Base-by-base conservation (phyloP, 352 stramenopile species). In the Phytophthora syringae region DNA sequence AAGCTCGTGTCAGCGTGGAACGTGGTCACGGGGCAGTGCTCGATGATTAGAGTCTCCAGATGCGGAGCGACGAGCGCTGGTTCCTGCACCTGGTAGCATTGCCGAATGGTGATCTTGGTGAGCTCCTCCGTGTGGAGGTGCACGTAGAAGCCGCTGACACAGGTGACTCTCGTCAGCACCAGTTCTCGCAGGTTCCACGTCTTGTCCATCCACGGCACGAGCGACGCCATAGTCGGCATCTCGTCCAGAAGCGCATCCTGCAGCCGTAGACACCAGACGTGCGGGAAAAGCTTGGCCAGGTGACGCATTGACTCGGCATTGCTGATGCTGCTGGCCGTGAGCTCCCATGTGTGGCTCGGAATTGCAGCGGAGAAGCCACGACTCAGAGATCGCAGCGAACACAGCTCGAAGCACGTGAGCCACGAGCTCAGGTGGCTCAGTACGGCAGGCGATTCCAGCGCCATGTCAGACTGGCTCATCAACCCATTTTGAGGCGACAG, bases 41-140 rank as follows among this genome's bases (percentile, higher is more conserved):
- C 49, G 5, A 93, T 60, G 9, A 73, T 40, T 12, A 93, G 21
- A 10, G 32, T 51, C 27, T 81, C 71, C 52, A 85, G 52, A 3
- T 65, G 67, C 5, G 71, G 56, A 3, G 67, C 70, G 7, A 64
- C 13, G 24, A 92, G 74, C 15, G 72, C 57, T 1, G 77, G 84
- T 12, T 76, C 65, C 53, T 81, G 76, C 55, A 93, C 57, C 42
- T 89, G 72, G 57, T 82, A 86, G 57, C 84, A 93, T 52, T 90
- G 67, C 1, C 61, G 47, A 60, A 92, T 67, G 11, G 54, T 59
- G 32, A 93, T 54, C 39, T 59, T 71, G 52, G 80, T 75, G 28
- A 93, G 81, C 28, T 81, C 53, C 44, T 83, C 51, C 15, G 76
- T 70, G 34, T 74, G 47, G 0, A 86, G 59, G 20, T 71, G 60